phyloP scores from a whole-genome alignment of 345 rosid genomes.

The Mangifera indica region DNA sequence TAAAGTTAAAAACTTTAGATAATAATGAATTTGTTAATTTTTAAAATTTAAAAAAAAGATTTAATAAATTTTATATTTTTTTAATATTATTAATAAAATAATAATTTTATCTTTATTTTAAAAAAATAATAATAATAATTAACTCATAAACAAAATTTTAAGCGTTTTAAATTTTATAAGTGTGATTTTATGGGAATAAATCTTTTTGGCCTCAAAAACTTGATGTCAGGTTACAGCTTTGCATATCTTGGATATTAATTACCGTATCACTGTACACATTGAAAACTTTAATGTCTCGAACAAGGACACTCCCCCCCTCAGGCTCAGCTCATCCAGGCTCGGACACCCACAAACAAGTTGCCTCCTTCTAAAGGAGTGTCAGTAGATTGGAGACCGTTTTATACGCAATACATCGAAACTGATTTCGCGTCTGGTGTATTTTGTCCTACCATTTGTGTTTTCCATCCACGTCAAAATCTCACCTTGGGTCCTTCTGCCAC shows the following conservation, averaged over 20 bases:
- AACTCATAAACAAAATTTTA: too few relatives aligned
- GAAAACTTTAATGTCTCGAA: neutral
- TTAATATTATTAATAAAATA: too few relatives aligned
- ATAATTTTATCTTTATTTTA: too few relatives aligned
- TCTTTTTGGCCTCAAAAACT: too few relatives aligned
- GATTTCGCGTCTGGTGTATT: neutral
- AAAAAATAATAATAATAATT: too few relatives aligned
- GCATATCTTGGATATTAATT: conserved; percentile 16
- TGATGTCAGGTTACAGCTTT: conserved; percentile 1
- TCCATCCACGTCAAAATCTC: neutral
- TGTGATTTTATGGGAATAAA: too few relatives aligned
- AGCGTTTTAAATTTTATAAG: too few relatives aligned
- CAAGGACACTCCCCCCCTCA: neutral
- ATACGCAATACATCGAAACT: neutral
- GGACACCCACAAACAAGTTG: conserved; percentile 19
- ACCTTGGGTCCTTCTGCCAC: neutral
- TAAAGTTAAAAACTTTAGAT: too few relatives aligned
- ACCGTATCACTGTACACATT: conserved; percentile 9
- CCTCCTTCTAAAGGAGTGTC: conserved; percentile 24
- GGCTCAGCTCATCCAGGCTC: neutral
- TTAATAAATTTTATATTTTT: too few relatives aligned
- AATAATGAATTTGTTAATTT: too few relatives aligned
- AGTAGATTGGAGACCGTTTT: conserved; percentile 22
- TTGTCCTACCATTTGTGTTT: neutral
- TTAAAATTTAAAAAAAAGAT: too few relatives aligned